Conservation (phyloP, 2,329 filamentous ascomycete species). For the Purpureocillium lavendulum region DNA sequence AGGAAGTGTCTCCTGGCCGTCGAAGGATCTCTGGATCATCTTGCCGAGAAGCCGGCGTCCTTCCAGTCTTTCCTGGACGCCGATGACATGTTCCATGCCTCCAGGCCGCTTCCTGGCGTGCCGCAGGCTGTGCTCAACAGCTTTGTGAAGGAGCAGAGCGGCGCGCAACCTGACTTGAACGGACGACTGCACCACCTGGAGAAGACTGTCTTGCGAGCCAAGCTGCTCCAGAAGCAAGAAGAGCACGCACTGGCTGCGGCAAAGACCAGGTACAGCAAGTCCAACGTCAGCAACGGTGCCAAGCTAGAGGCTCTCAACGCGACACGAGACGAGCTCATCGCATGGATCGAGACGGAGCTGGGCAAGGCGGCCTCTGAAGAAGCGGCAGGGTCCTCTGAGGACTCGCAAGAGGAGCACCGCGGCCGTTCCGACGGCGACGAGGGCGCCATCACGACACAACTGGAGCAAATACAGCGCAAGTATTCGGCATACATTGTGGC, state of each 20-base stretch:
- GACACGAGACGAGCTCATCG: conserved; percentile 52
- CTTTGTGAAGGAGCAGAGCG: conserved; percentile 32
- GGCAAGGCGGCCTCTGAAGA: conserved; percentile 37
- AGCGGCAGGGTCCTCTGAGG: conserved; percentile 20
- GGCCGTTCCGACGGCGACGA: conserved; percentile 12
- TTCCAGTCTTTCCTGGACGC: conserved; percentile 40
- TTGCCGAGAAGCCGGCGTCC: conserved; percentile 44
- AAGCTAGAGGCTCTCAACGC: conserved; percentile 45
- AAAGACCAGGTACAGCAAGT: conserved; percentile 26
- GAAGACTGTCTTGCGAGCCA: conserved; percentile 49
- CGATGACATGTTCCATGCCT: conserved; percentile 36
- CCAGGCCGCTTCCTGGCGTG: conserved; percentile 37
- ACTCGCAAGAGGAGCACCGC: conserved; percentile 12
- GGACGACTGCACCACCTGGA: conserved; percentile 44
- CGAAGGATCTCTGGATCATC: conserved; percentile 39
- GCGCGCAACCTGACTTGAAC: conserved; percentile 32
- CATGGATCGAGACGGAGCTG: conserved; percentile 57
- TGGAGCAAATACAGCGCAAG: conserved; percentile 42
- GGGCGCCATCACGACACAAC: conserved; percentile 24
- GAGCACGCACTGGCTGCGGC: conserved; percentile 44
- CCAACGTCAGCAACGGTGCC: conserved; percentile 27
- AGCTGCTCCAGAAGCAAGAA: conserved; percentile 47
- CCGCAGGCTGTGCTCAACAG: conserved; percentile 43
- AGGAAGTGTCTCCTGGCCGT: conserved; percentile 40
- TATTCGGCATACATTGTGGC: conserved; percentile 44